Conservation (phyloP, 1,284 basidiomycete species). For the Anthracocystis walkeri region DNA sequence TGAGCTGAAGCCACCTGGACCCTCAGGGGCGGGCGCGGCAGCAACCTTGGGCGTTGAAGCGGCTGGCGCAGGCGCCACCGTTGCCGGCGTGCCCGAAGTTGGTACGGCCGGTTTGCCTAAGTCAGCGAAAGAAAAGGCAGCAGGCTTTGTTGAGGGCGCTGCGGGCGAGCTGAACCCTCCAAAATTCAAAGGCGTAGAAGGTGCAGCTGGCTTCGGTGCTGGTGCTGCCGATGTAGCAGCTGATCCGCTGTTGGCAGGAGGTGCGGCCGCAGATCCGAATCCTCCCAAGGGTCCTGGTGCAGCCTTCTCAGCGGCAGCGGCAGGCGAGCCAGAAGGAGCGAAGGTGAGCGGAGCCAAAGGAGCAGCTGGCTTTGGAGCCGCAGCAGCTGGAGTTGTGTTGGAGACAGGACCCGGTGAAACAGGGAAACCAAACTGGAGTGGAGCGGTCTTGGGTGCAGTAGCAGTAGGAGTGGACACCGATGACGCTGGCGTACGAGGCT, state of each 20-base stretch:
- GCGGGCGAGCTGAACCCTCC: constrained; percentile 5
- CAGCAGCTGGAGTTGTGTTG: background rate
- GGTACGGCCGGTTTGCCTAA: constrained; percentile 2
- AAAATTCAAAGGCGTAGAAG: constrained; percentile 6
- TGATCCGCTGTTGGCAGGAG: background rate
- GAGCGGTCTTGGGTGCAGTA: constrained; percentile 1
- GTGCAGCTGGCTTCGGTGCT: background rate
- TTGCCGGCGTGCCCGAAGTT: background rate
- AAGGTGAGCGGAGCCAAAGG: constrained; percentile 19
- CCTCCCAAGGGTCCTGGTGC: constrained; percentile 2
- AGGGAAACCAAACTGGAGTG: constrained; percentile 19
- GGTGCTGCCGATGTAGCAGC: constrained; percentile 11
- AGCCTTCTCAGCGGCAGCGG: constrained; percentile 6
- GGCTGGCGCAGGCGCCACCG: background rate
- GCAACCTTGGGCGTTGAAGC: constrained; percentile 6
- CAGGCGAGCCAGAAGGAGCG: constrained; percentile 12
- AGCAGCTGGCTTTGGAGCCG: constrained; percentile 9
- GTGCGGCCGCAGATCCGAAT: constrained; percentile 11
- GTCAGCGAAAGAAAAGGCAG: constrained; percentile 1
- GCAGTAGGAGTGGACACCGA: constrained; percentile 12
- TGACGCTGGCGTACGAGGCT: constrained; percentile 11
- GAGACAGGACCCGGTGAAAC: constrained; percentile 18
- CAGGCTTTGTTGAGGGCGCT: constrained; percentile 1
- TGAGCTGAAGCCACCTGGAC: constrained; percentile 10
- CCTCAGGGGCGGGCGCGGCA: background rate